Conservation (phyloP, 192 early-diverging fungal genomes). For the Jimgerdemannia lactiflua region DNA sequence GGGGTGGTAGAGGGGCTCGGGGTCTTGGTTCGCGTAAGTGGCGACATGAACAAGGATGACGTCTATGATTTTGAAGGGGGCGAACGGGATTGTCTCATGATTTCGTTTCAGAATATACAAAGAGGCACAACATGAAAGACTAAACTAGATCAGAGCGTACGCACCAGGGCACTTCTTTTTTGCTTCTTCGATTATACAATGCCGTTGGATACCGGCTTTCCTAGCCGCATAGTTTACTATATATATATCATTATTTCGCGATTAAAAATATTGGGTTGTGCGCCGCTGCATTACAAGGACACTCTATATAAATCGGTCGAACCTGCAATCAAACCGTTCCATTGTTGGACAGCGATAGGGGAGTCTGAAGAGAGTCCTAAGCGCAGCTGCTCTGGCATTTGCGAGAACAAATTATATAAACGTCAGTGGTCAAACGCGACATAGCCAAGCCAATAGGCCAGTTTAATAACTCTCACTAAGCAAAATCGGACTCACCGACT, state of each 20-base stretch:
- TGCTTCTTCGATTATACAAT: slow-evolving; percentile 49
- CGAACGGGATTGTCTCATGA: neutral
- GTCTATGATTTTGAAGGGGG: slow-evolving; percentile 34
- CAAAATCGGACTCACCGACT: slow-evolving; percentile 58
- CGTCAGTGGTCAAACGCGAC: neutral
- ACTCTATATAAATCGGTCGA: neutral
- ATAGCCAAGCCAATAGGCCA: no score
- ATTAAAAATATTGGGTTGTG: neutral
- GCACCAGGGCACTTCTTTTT: slow-evolving; percentile 46
- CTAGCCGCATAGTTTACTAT: slow-evolving; percentile 85
- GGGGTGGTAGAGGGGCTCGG: slow-evolving; percentile 63
- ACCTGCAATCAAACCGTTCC: slow-evolving; percentile 79
- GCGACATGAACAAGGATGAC: slow-evolving; percentile 79
- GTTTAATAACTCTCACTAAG: neutral
- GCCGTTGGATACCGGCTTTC: slow-evolving; percentile 71
- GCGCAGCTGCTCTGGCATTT: slow-evolving; percentile 58
- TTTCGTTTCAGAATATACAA: neutral
- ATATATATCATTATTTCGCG: slow-evolving; percentile 4
- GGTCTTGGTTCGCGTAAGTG: slow-evolving; percentile 69
- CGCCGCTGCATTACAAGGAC: neutral
- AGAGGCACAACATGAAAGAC: neutral
- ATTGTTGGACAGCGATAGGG: slow-evolving; percentile 91
- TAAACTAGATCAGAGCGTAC: neutral
- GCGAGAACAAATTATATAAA: slow-evolving; percentile 4
- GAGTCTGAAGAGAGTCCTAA: slow-evolving; percentile 59